Base-by-base conservation (phyloP, 768 basidiomycete species). In the Tulasnella sp. region DNA sequence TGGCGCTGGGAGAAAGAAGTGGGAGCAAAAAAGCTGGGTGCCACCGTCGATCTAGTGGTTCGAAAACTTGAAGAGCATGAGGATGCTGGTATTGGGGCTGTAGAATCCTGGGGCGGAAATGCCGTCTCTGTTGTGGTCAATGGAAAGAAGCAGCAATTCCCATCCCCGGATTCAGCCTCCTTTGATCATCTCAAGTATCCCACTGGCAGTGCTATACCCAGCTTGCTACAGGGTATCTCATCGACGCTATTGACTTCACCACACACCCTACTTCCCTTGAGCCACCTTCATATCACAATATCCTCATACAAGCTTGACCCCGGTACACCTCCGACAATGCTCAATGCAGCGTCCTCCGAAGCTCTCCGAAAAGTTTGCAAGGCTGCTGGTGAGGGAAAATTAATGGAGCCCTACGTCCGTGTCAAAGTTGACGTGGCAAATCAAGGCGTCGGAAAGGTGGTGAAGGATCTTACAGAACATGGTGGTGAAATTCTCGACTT, bases 391-490 rank as follows among this genome's bases (percentile, higher is more conserved):
- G 71, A 76, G 59, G 88, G 87, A 1, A 71, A 82, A 3, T 64
- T 91, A 37, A 71, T 88, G 63, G 88, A 91, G 60, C 87, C 89
- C 8, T 90, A 76, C 57, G 72, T 86, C 22, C 66, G 67, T 27
- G 67, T 88, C 56, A 86, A 79, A 57, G 71, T 86, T 40, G 75
- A 74, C 13, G 76, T 86, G 5, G 69, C 70, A 22, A 80, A 81
- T 56, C 76, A 79, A 53, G 70, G 70, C 52, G 67, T 90, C 2
- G 86, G 88, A 20, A 83, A 78, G 58, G 77, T 84, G 19, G 75
- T 88, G 40, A 85, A 81, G 59, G 88, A 91, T 58, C 66, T 91
- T n/a, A 83, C 81, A 8, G 86, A 89, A 61, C 75, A 81, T 54
- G 77, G 78, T 1, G 86, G 83, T n/a, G 84, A 88, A 60, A 68